Evolutionary conservation across 805 yeast species (phyloP).

Genomic region (Zygotorulaspora sp.): DNA sequence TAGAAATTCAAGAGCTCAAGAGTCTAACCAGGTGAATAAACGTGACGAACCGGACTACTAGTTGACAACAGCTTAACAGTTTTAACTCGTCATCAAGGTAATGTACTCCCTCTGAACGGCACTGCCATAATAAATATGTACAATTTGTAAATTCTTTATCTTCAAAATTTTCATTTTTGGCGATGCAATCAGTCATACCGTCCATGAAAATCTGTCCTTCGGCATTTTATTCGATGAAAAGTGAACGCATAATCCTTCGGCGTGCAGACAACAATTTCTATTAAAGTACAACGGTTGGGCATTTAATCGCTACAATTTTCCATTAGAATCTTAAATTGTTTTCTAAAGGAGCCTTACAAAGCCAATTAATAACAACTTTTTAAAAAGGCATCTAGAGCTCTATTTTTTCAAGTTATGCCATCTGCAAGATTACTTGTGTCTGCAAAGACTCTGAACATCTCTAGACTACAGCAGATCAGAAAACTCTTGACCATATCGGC

Average conservation of each 20-base stretch:
- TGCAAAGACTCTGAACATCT: slow-evolving; percentile 24
- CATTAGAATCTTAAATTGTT: slow-evolving; percentile 10
- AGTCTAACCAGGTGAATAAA: slow-evolving; percentile 5
- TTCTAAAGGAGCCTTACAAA: not conserved
- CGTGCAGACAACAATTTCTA: not conserved
- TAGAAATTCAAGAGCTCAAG: slow-evolving; percentile 22
- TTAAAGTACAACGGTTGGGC: not conserved
- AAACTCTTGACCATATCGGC: slow-evolving; percentile 19
- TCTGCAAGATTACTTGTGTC: slow-evolving; percentile 28
- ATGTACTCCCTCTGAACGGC: too few species aligned
- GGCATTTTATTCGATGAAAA: too few species aligned
- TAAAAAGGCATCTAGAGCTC: not conserved
- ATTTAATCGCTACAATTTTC: slow-evolving; percentile 18
- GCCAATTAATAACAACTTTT: not conserved
- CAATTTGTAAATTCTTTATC: too few species aligned
- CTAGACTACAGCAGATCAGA: slow-evolving; percentile 19
- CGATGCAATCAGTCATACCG: too few species aligned
- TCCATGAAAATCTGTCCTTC: too few species aligned
- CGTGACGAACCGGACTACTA: slow-evolving; percentile 21
- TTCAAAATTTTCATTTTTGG: too few species aligned
- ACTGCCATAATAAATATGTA: too few species aligned
- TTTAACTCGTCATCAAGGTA: too few species aligned
- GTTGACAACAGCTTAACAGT: not conserved
- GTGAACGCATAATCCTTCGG: too few species aligned
- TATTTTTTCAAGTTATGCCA: slow-evolving; percentile 18